Conservation (phyloP, 2,329 filamentous ascomycete genomes). For the Diaporthe sp. region DNA sequence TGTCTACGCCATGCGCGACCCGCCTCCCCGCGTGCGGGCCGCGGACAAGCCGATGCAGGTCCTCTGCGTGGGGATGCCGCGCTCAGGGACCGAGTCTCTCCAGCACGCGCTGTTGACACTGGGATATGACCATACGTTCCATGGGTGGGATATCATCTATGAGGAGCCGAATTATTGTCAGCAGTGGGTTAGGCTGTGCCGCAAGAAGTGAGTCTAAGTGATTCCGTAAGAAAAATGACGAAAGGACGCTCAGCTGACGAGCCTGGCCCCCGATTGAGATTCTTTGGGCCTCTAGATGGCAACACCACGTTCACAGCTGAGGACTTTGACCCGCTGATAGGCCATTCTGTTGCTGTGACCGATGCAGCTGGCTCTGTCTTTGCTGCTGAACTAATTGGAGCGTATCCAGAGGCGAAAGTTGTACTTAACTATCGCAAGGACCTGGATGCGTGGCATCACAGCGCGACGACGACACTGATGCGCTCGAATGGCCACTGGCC, state of each 20-base stretch:
- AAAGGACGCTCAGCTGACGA: not conserved
- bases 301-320: slow-evolving; percentile 35
- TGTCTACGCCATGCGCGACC: slow-evolving; percentile 38
- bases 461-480: slow-evolving; percentile 42
- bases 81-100: slow-evolving; percentile 48
- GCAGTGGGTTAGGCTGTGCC: slow-evolving; percentile 40
- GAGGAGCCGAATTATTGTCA: slow-evolving; percentile 40
- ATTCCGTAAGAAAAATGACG: too few species aligned
- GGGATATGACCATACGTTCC: slow-evolving; percentile 47
- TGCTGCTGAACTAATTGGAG: slow-evolving; percentile 53
- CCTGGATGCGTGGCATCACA: slow-evolving; percentile 50
- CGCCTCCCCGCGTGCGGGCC: slow-evolving; percentile 41
- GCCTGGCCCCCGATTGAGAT: slow-evolving; percentile 23
- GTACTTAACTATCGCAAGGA: slow-evolving; percentile 52
- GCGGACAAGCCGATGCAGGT: slow-evolving; percentile 48
- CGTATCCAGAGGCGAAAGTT: slow-evolving; percentile 61
- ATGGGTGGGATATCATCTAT: slow-evolving; percentile 48
- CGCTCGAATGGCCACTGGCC: slow-evolving; percentile 40
- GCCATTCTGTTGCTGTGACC: slow-evolving; percentile 49
- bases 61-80: slow-evolving; percentile 47
- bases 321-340: slow-evolving; percentile 44
- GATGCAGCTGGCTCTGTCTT: slow-evolving; percentile 52
- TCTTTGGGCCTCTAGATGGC: slow-evolving; percentile 35
- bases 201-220: slow-evolving; percentile 39
- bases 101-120: slow-evolving; percentile 44